phyloP scores from a whole-genome alignment of 768 basidiomycete species.

The Hericium rajendrae region DNA sequence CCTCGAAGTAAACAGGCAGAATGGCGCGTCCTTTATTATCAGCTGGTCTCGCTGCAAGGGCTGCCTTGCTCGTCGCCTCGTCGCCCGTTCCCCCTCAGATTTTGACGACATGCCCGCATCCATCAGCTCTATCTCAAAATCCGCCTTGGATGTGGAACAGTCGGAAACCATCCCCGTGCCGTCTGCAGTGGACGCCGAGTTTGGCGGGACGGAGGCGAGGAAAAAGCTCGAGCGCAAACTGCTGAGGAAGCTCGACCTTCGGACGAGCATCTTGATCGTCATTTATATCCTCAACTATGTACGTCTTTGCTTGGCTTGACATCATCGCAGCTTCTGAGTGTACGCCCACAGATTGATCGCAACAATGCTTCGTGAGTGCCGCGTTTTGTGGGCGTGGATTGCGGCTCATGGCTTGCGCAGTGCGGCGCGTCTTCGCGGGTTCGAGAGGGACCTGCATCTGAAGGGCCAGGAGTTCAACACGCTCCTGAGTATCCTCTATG shows the following conservation, averaged over 20 bases:
- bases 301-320: constrained; percentile 8
- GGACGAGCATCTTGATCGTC: constrained; percentile 33
- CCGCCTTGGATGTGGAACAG: background rate
- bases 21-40: no score
- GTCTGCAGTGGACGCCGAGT: constrained; percentile 13
- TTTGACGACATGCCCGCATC: background rate
- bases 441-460: background rate
- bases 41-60: no score
- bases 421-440: background rate
- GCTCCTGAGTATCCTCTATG: constrained; percentile 54
- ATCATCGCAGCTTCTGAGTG: constrained; percentile 17
- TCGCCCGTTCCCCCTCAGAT: background rate
- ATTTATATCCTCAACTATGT: constrained; percentile 40
- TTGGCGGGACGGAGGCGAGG: constrained; percentile 28
- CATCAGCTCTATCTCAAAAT: background rate
- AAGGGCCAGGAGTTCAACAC: constrained; percentile 37
- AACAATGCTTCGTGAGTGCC: constrained; percentile 53
- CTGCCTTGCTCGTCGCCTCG: no score
- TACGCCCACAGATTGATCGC: constrained; percentile 44
- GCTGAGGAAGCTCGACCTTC: constrained; percentile 30
- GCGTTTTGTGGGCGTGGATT: constrained; percentile 16
- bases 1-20: no score
- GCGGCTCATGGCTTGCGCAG: background rate
- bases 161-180: background rate
- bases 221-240: constrained; percentile 31